Conservation (phyloP, 495 filamentous ascomycete genomes). For the Penicillium flavigenum region DNA sequence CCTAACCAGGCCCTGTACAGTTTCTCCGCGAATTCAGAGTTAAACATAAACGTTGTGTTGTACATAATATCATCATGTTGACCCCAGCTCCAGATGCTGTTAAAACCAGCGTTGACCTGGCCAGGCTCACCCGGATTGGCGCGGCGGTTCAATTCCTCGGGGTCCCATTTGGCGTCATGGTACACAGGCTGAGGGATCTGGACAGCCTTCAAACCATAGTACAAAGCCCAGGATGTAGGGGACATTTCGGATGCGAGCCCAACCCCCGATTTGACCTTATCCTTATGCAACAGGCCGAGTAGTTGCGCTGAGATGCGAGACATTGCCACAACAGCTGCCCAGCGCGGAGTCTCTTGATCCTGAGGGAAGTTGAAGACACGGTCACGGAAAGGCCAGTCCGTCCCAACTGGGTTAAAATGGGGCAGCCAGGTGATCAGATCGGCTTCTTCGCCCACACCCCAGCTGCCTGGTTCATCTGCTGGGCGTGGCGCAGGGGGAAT, state of each 20-base stretch:
- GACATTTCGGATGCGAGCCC: slow-evolving; percentile 68
- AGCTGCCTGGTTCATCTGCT: slow-evolving; percentile 58
- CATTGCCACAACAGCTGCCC: slow-evolving; percentile 63
- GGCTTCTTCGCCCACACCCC: slow-evolving; percentile 73
- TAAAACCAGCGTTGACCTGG: slow-evolving; percentile 12
- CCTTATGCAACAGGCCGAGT: slow-evolving; percentile 62
- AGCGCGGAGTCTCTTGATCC: slow-evolving; percentile 54
- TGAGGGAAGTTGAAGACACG: slow-evolving; percentile 51
- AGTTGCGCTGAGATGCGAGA: slow-evolving; percentile 58
- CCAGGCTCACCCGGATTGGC: slow-evolving; percentile 56
- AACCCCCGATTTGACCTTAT: slow-evolving; percentile 42
- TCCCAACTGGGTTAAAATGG: slow-evolving; percentile 62
- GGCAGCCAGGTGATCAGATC: slow-evolving; percentile 69
- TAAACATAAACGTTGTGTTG: slow-evolving; percentile 35
- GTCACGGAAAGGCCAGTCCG: slow-evolving; percentile 57
- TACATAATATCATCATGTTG: slow-evolving; percentile 20
- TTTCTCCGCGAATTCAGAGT: slow-evolving; percentile 49
- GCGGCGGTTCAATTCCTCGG: slow-evolving; percentile 53
- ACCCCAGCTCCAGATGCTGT: slow-evolving; percentile 26
- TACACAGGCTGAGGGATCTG: slow-evolving; percentile 58
- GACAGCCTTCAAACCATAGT: slow-evolving; percentile 63
- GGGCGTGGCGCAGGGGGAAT: slow-evolving; percentile 48
- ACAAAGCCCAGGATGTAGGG: slow-evolving; percentile 59
- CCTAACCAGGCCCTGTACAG: slow-evolving; percentile 66
- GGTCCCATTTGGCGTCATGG: slow-evolving; percentile 58